Conservation (phyloP, 2,329 filamentous ascomycete species). For the Sarocladiaceae sp. region DNA sequence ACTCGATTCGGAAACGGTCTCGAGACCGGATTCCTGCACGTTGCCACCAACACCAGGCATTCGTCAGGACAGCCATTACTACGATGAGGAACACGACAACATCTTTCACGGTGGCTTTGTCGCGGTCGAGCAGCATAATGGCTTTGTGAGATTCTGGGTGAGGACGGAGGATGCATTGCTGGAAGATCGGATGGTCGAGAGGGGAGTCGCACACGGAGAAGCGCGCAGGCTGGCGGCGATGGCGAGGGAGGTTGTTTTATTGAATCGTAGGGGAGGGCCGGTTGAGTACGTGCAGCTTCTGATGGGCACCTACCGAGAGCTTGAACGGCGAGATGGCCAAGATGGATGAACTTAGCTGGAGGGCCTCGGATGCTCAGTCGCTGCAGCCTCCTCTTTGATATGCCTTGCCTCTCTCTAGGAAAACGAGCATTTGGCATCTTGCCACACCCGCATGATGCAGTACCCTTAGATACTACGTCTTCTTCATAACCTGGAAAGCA, state of each 20-base stretch:
- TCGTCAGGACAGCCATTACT: neutral
- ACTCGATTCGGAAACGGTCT: slow-evolving; percentile 2
- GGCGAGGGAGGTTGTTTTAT: neutral
- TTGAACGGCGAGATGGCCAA: too few relatives aligned
- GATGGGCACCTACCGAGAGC: neutral
- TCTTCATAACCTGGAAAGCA: too few relatives aligned
- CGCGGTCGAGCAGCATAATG: neutral
- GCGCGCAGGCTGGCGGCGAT: neutral
- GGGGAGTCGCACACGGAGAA: neutral
- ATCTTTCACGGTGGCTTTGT: neutral
- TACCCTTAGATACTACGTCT: too few relatives aligned
- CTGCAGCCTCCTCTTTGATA: too few relatives aligned
- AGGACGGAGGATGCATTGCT: slow-evolving; percentile 1
- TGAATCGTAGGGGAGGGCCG: neutral
- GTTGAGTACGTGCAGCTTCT: slow-evolving; percentile 1
- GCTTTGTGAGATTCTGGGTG: slow-evolving; percentile 3
- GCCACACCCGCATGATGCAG: too few relatives aligned
- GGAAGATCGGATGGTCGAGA: neutral
- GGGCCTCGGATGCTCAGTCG: too few relatives aligned
- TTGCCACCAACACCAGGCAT: neutral
- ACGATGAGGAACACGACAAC: neutral
- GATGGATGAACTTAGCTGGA: too few relatives aligned
- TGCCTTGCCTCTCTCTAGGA: too few relatives aligned
- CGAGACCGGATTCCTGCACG: slow-evolving; percentile 6
- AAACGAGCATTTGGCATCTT: too few relatives aligned